A percentile compares a stretch with the other conserved stretches of the same genome.
These are phyloP conservation scores for Umbelopsis sp. DNA, from an alignment of 192 early-diverging fungal genomes.

Conservation along the genomic window DNA sequence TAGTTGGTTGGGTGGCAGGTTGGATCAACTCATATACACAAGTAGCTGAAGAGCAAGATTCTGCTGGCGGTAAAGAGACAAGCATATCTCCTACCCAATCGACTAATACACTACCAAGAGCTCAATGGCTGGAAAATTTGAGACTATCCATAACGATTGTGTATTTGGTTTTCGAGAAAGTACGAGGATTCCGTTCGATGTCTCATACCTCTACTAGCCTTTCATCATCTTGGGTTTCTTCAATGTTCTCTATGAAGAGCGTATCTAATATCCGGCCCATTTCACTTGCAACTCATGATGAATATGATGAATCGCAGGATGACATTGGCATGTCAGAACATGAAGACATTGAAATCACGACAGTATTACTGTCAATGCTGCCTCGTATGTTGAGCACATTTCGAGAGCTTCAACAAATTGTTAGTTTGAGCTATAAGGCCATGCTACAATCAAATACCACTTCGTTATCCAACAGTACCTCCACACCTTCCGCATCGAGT, in stretches of 20 bases:
- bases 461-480: not conserved
- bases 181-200: constrained; percentile 32
- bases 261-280: constrained; percentile 15
- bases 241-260: constrained; percentile 16
- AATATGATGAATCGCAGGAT: constrained; percentile 19
- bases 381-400: constrained; percentile 36
- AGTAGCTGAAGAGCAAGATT: constrained; percentile 37
- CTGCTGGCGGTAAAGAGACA: not conserved
- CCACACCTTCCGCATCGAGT: not conserved
- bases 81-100: not conserved
- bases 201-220: constrained; percentile 21
- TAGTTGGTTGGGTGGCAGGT: constrained; percentile 34
- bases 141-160: constrained; percentile 44
- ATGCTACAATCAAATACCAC: constrained; percentile 6
- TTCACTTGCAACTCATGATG: constrained; percentile 19
- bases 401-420: constrained; percentile 33
- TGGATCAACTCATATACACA: constrained; percentile 43
- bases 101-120: constrained; percentile 9
- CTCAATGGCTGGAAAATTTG: constrained; percentile 49
- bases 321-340: constrained; percentile 9
- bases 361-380: constrained; percentile 24
- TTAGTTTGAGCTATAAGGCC: constrained; percentile 9
- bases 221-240: constrained; percentile 27
- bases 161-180: constrained; percentile 38
- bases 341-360: constrained; percentile 21